Base-by-base conservation (phyloP, 331 rosid genomes). In the Quercus tomentella region DNA sequence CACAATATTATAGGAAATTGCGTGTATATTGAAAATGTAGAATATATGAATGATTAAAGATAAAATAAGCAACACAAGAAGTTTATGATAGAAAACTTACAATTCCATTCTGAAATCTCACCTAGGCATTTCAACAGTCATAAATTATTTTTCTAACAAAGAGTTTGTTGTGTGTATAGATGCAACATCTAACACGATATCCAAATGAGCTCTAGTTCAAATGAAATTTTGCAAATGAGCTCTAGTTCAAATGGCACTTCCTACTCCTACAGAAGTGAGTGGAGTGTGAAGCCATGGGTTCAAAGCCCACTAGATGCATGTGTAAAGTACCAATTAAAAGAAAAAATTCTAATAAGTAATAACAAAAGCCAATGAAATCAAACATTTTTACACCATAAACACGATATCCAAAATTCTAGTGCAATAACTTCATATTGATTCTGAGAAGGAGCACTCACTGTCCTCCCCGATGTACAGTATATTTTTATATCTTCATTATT, bases 401-500 rank as follows among this genome's bases (percentile, higher is more conserved):
- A 49, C 20, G 11, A 62, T 55, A 41, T 37, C 51, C 56, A 57
- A 43, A 28, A 17, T 74, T 74, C 30, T 49, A 77, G 35, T 12
- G 33, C 56, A 35, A 37, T 58, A 28, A 43, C 23, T 25, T 61
- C 21, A 18, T 61, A 61, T 4, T 56, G 71, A 75, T 21, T 61
- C n/a, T 22, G 18, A 57, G 54, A 68, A 69, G 60, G 30, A 82
- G 56, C 23, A 89, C 92, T 85, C 45, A 94, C 98, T 69, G 30
- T 90, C 31, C 85, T 80, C 75, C 92, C 97, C 16, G 94, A 78
- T 58, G 88, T 82, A 71, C 68, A 72, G 17, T 72, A 79, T 70
- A 90, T 33, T 20, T 79, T 84, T 80, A 92, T 70, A 66, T 85
- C 85, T 14, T 80, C 74, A 17, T 70, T 82, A 17, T 84, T 77